A percentile compares a stretch with the other conserved stretches of the same genome.
Conservation (phyloP, 225 moss, liverwort and hornwort genomes). For the Marchantia polymorpha region DNA sequence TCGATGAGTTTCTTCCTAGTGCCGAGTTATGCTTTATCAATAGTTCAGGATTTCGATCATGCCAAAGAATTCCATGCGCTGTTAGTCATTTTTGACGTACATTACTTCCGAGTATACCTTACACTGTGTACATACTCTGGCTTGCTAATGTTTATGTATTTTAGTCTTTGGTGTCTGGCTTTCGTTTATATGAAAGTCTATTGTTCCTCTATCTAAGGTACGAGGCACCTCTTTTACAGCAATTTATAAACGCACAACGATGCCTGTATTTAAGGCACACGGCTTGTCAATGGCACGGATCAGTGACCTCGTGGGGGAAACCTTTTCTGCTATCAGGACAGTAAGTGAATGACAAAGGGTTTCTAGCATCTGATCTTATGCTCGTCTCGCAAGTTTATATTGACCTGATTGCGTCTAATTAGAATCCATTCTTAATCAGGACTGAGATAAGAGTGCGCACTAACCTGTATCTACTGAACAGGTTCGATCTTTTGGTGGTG, state of each 20-base stretch:
- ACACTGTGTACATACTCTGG: background rate
- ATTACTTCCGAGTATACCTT: background rate
- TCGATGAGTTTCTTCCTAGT: too few species aligned
- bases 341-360: constrained; percentile 42
- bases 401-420: background rate
- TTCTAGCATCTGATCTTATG: background rate
- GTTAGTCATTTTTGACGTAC: background rate
- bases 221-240: constrained; percentile 43
- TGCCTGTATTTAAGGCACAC: constrained; percentile 86
- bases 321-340: constrained; percentile 91
- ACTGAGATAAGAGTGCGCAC: background rate
- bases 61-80: too few species aligned
- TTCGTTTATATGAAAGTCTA: background rate
- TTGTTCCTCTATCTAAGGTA: background rate
- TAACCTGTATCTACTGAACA: constrained; percentile 27
- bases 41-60: too few species aligned
- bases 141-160: background rate
- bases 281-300: constrained; percentile 81
- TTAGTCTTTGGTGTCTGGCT: background rate
- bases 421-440: background rate
- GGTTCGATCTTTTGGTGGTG: constrained; percentile 97
- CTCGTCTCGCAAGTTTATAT: background rate
- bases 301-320: constrained; percentile 86
- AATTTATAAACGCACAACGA: constrained; percentile 91
- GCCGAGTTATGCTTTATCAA: too few species aligned